Evolutionary conservation across 2,329 filamentous ascomycete species (phyloP).

Genomic region (Cordyceps javanica): DNA sequence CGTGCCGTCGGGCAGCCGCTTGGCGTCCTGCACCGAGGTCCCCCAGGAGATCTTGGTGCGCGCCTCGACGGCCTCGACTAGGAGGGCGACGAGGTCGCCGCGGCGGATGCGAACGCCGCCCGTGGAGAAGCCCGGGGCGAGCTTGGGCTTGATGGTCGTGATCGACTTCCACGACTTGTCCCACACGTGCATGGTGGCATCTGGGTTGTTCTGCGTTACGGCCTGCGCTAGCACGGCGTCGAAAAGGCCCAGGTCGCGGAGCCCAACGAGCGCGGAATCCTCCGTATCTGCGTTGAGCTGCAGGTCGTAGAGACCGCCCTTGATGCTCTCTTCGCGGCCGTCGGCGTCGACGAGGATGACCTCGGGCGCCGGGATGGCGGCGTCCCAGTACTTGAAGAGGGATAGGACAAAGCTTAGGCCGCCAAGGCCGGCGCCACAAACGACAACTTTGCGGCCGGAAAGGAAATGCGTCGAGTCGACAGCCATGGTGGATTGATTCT

Average conservation of each 20-base stretch:
- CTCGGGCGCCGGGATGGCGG: constrained; percentile 20
- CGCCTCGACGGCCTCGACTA: constrained; percentile 22
- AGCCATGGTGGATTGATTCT: neutral
- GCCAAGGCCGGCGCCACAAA: constrained; percentile 34
- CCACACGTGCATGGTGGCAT: constrained; percentile 27
- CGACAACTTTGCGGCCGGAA: constrained; percentile 30
- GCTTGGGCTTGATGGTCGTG: constrained; percentile 20
- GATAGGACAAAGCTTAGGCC: constrained; percentile 32
- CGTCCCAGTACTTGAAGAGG: constrained; percentile 29
- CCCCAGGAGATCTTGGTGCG: constrained; percentile 3
- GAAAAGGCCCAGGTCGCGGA: constrained; percentile 29
- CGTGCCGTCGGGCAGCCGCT: neutral
- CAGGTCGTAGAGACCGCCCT: constrained; percentile 28
- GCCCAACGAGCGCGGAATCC: constrained; percentile 25
- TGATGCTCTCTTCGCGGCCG: constrained; percentile 17
- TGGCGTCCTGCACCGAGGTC: neutral
- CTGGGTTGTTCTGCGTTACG: constrained; percentile 18
- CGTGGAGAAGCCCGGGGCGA: constrained; percentile 20
- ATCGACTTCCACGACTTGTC: constrained; percentile 24
- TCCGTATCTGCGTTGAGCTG: constrained; percentile 25
- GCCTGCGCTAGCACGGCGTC: constrained; percentile 23
- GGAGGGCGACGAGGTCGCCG: constrained; percentile 21
- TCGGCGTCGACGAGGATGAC: constrained; percentile 33
- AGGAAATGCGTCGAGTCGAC: constrained; percentile 17
- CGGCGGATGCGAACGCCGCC: constrained; percentile 24